A percentile compares a stretch with the other conserved stretches of the same genome.
Conservation (phyloP, 2,329 filamentous ascomycete species). For the Lizonia empirigonia region DNA sequence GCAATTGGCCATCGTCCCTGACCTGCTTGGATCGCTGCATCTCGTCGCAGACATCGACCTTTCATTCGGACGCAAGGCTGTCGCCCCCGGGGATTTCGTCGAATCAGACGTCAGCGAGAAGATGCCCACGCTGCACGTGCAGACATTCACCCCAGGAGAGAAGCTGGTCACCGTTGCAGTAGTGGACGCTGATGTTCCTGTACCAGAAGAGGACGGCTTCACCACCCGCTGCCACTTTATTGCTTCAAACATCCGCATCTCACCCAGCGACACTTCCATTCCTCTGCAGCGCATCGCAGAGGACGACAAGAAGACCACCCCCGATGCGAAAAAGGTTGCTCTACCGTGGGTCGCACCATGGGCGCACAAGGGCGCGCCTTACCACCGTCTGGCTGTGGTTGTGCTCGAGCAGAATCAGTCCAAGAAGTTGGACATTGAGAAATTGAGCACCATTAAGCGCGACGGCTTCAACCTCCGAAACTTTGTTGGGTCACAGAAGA, state of each 20-base stretch:
- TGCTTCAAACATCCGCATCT: slow-evolving; percentile 73
- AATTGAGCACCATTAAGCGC: slow-evolving; percentile 76
- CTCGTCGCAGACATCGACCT: slow-evolving; percentile 80
- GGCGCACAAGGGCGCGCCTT: slow-evolving; percentile 86
- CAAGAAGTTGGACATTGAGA: slow-evolving; percentile 46
- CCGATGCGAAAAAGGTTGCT: slow-evolving; percentile 64
- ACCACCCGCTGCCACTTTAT: slow-evolving; percentile 85
- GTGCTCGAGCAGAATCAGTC: slow-evolving; percentile 78
- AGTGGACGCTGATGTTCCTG: slow-evolving; percentile 88
- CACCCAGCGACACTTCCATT: slow-evolving; percentile 55
- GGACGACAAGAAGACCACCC: slow-evolving; percentile 54
- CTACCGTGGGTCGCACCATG: slow-evolving; percentile 84
- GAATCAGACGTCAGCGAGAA: slow-evolving; percentile 74
- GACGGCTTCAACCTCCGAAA: slow-evolving; percentile 77
- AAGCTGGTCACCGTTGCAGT: slow-evolving; percentile 84
- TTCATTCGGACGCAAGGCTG: slow-evolving; percentile 72
- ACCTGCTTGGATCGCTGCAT: slow-evolving; percentile 80
- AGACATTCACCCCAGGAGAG: slow-evolving; percentile 81
- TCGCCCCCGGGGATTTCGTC: slow-evolving; percentile 79
- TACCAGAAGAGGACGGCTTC: slow-evolving; percentile 75
- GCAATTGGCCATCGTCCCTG: slow-evolving; percentile 86
- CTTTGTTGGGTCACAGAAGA: slow-evolving; percentile 71
- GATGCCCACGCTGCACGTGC: slow-evolving; percentile 77
- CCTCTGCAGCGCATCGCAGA: slow-evolving; percentile 40
- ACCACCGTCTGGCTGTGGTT: slow-evolving; percentile 86